Evolutionary conservation across 2,329 filamentous ascomycete genomes (phyloP).

Genomic region (Colletotrichum trifolii): DNA sequence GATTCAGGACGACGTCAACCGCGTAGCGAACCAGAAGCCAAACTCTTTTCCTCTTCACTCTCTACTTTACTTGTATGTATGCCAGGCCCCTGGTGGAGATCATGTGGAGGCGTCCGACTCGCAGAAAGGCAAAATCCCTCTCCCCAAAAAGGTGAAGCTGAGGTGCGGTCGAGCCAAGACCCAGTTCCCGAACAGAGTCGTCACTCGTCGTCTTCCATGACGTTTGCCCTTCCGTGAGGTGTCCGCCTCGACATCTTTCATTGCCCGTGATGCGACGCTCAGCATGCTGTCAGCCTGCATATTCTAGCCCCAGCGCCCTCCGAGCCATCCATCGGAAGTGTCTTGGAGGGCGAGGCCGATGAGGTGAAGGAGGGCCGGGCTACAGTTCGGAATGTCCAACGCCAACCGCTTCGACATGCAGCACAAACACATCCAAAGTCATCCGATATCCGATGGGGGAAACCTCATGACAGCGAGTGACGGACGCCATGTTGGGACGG

Average conservation of each 20-base stretch:
- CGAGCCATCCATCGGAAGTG: too few species aligned
- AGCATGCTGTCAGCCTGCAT: slow-evolving; percentile 24
- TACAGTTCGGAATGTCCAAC: too few species aligned
- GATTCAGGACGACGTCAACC: neutral
- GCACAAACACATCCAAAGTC: too few species aligned
- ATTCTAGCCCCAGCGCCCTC: slow-evolving; percentile 5
- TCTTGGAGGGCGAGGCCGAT: too few species aligned
- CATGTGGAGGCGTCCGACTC: slow-evolving; percentile 26
- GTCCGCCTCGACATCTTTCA: neutral
- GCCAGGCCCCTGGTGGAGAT: slow-evolving; percentile 22
- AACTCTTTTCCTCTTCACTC: neutral
- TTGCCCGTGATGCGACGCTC: neutral
- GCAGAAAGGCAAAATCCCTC: slow-evolving; percentile 34
- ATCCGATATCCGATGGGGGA: too few species aligned
- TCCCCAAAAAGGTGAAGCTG: slow-evolving; percentile 8
- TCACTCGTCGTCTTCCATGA: slow-evolving; percentile 28
- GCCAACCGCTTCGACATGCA: too few species aligned
- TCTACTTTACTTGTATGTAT: neutral
- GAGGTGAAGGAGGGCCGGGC: too few species aligned
- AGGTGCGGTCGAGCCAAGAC: too few species aligned
- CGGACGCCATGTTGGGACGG: too few species aligned
- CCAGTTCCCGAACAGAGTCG: slow-evolving; percentile 1
- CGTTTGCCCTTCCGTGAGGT: slow-evolving; percentile 15
- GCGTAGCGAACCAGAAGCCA: slow-evolving; percentile 1
- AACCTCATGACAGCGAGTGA: too few species aligned